Conservation (phyloP, 148 eudicot species). For the Camellia sinensis region DNA sequence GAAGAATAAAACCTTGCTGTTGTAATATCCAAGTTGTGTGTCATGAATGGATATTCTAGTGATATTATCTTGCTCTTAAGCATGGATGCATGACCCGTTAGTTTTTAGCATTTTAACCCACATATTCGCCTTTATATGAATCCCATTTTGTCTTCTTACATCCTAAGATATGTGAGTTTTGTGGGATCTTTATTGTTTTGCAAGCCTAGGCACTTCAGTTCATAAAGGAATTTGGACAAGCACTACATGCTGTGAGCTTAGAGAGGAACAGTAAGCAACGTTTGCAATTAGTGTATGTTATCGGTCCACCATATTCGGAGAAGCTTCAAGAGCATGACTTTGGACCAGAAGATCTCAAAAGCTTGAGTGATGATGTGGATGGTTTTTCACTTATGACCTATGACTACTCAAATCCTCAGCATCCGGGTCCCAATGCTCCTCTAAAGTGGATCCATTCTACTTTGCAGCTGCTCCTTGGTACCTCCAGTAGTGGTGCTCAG, state of each 20-base stretch:
- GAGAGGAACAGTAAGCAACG: conserved; percentile 32
- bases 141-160: not conserved
- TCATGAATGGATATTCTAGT: not conserved
- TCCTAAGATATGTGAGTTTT: not conserved
- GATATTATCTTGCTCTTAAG: not conserved
- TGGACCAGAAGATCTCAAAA: conserved; percentile 81
- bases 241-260: conserved; percentile 61
- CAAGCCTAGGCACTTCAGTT: conserved; percentile 73
- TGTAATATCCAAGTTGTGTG: not conserved
- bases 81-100: not conserved
- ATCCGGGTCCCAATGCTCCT: conserved; percentile 98
- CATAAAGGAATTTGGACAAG: conserved; percentile 72
- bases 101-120: conserved; percentile 10
- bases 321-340: conserved; percentile 73
- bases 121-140: not conserved
- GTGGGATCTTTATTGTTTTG: conserved; percentile 22
- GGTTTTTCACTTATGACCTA: conserved; percentile 98
- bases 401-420: conserved; percentile 81
- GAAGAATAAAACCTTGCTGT: not conserved
- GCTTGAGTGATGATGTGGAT: conserved; percentile 71
- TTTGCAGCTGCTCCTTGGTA: conserved; percentile 55
- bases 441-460: conserved; percentile 73
- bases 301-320: conserved; percentile 80
- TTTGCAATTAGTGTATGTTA: conserved; percentile 79
- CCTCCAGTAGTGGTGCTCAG: conserved; percentile 22